Percentiles rank a stretch among this genome's conserved stretches.
phyloP scores from a whole-genome alignment of 225 moss, liverwort and hornwort species.

The Sphagnum contortum region DNA sequence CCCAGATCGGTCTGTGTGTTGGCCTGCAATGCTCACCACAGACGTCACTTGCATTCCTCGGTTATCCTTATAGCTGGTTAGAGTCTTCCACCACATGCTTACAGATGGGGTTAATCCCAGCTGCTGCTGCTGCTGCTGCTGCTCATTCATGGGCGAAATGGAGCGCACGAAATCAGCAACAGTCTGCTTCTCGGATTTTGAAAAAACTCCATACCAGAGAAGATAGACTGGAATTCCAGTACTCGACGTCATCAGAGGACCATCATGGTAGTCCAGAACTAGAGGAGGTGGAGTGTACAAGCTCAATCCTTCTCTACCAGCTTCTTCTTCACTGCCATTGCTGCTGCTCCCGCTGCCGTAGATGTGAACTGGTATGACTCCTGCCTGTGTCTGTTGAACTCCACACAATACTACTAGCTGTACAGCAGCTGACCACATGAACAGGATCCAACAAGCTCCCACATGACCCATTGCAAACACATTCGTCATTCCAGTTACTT shows the following conservation, averaged over 20 bases:
- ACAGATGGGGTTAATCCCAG: conserved; percentile 24
- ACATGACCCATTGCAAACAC: too few relatives aligned
- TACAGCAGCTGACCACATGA: too few relatives aligned
- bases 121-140: background rate
- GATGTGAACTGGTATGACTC: too few relatives aligned
- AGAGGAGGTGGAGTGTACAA: conserved; percentile 7
- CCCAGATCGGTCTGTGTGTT: conserved; percentile 17
- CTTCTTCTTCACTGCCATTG: too few relatives aligned
- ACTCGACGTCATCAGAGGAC: conserved; percentile 32
- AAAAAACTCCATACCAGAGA: conserved; percentile 80
- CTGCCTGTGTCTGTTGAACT: too few relatives aligned
- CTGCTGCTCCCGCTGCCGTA: too few relatives aligned
- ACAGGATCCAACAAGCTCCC: too few relatives aligned
- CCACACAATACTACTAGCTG: too few relatives aligned
- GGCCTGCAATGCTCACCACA: conserved; percentile 30
- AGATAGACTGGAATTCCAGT: conserved; percentile 39
- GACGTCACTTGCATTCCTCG: conserved; percentile 23
- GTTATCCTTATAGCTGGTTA: conserved; percentile 55
- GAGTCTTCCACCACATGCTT: conserved; percentile 74
- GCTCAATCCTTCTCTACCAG: too few relatives aligned
- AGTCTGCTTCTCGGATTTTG: conserved; percentile 20
- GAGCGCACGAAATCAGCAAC: conserved; percentile 61
- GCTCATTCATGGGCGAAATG: conserved; percentile 16
- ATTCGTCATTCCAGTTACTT: too few relatives aligned
- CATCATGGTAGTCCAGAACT: conserved; percentile 63